Evolutionary conservation across 768 basidiomycete species (phyloP).

Genomic region (Phylloporus sp.): DNA sequence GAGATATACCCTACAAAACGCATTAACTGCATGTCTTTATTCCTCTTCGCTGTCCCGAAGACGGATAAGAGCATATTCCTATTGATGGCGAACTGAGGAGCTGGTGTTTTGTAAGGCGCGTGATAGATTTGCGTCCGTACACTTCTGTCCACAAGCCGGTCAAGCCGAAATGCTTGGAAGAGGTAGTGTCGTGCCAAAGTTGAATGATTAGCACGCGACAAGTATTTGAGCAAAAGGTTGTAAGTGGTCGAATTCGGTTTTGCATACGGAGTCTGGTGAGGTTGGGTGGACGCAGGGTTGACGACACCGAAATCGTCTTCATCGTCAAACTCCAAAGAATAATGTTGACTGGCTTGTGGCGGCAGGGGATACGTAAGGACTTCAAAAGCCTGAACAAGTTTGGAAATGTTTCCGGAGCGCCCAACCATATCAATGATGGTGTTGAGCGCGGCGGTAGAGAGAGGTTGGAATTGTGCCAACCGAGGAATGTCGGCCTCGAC

Average conservation of each 20-base stretch:
- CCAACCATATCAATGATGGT: conserved; percentile 71
- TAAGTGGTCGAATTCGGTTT: conserved; percentile 67
- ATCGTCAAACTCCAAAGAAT: conserved; percentile 59
- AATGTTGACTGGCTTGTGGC: conserved; percentile 39
- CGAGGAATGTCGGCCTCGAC: conserved; percentile 10
- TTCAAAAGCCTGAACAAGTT: conserved; percentile 73
- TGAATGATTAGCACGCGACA: conserved; percentile 45
- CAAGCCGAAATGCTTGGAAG: conserved; percentile 46
- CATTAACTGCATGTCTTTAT: conserved; percentile 57
- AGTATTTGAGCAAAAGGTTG: conserved; percentile 54
- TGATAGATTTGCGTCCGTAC: conserved; percentile 33
- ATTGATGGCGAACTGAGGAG: conserved; percentile 56
- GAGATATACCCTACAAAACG: conserved; percentile 54
- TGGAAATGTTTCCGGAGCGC: conserved; percentile 53
- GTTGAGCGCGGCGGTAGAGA: conserved; percentile 67
- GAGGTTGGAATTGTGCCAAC: conserved; percentile 36
- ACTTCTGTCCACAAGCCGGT: conserved; percentile 33
- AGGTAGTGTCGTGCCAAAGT: conserved; percentile 66
- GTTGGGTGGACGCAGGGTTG: conserved; percentile 35
- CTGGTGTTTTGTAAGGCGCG: conserved; percentile 31
- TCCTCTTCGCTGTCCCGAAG: conserved; percentile 53
- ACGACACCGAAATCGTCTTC: conserved; percentile 52
- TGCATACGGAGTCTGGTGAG: conserved; percentile 40
- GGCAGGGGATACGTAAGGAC: conserved; percentile 72
- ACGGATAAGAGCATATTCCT: conserved; percentile 54